Conservation (phyloP, 768 basidiomycete species). For the Suillus cothurnatus region DNA sequence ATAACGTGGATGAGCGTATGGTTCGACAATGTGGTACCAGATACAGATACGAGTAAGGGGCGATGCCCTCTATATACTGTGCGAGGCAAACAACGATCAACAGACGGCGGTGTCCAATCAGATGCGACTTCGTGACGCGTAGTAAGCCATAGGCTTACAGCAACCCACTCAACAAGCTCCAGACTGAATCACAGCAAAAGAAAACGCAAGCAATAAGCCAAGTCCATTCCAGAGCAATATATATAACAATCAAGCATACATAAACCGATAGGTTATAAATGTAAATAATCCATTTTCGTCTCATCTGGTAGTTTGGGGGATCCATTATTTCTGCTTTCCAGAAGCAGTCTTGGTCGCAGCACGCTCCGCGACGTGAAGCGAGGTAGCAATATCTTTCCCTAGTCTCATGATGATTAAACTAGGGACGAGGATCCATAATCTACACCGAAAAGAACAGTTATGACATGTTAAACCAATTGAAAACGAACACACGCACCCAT, state of each 20-base stretch:
- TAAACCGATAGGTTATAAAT: not conserved
- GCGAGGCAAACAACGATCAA: too few species aligned
- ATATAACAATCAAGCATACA: not conserved
- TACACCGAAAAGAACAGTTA: slow-evolving; percentile 26
- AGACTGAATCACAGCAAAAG: not conserved
- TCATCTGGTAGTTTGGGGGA: not conserved
- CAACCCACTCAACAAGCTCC: not conserved
- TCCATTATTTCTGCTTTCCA: slow-evolving; percentile 32
- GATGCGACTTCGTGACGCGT: too few species aligned
- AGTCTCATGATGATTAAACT: slow-evolving; percentile 57
- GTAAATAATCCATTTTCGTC: not conserved
- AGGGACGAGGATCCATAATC: slow-evolving; percentile 81
- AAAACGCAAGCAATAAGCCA: not conserved
- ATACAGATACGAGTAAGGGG: too few species aligned
- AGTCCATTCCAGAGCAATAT: not conserved
- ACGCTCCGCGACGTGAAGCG: slow-evolving; percentile 39
- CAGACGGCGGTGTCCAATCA: too few species aligned
- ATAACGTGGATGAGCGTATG: too few species aligned
- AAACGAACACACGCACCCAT: slow-evolving; percentile 58
- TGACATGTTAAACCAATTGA: not conserved
- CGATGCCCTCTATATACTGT: too few species aligned
- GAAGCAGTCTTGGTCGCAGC: slow-evolving; percentile 29
- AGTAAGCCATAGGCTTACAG: too few species aligned
- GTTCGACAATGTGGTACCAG: too few species aligned
- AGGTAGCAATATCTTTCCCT: slow-evolving; percentile 58